Evolutionary conservation across 306 rosid genomes (phyloP), one percentile per base, ranked within the genome.

Genomic region (Begonia loranthoides): DNA sequence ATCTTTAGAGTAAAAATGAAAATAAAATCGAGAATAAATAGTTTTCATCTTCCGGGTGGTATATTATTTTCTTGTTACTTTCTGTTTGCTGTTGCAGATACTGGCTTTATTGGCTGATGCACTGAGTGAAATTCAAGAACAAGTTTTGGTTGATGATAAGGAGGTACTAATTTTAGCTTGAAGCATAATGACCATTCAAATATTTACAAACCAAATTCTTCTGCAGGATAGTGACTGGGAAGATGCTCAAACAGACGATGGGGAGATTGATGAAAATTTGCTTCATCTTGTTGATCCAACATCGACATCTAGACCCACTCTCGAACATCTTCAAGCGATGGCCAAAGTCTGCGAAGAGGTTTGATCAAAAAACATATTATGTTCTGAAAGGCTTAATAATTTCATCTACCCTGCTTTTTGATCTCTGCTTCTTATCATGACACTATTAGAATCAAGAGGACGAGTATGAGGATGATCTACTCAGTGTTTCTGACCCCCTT

Each of bases 181-280:
- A 28, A 5, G 36, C 36, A 28, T 28, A 8, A 28, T 28, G 22
- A 19, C 0, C 36, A 28, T 4, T 28, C 36, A 28, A 59, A 55
- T 50, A 22, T 33, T 51, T 40, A 28, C 9, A 19, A 41, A 54
- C 17, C 41, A 15, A 56, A 55, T 63, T 50, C 63, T 59, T 49
- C 47, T 67, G 57, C 90, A 82, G 97, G 97, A 79, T 58, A 76
- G 87, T 60, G 95, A 85, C 59, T 85, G 97, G 97, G 95, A 89
- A 80, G 97, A 89, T 72, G 69, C 73, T 64, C 74, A 70, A 64
- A 70, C 71, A 1, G 81, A 69, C 52, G 73, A 63, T 36, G 57
- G 28, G 38, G 82, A 69, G 58, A 57, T 72, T 46, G 85, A 79
- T 56, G 75, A 52, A 61, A 73, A 73, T 49, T 55, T 81, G 68